Evolutionary conservation across 1,139 yeast species (phyloP).

Genomic region (Meyerozyma athensensis): DNA sequence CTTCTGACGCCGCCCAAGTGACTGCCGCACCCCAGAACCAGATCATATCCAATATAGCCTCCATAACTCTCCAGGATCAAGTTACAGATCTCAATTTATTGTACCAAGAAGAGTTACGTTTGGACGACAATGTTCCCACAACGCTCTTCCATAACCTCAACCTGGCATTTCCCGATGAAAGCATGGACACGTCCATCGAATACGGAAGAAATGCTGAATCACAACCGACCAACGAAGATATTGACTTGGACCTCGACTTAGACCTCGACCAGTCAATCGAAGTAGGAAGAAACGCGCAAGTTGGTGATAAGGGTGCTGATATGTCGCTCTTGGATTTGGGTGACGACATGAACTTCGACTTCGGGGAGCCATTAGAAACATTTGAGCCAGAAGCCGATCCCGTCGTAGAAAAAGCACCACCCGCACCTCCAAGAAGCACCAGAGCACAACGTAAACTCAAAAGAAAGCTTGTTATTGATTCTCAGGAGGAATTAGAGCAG

Average conservation of each 20-base stretch:
- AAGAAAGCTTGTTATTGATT: conserved; percentile 35
- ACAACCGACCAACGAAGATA: conserved; percentile 8
- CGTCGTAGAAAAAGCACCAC: conserved; percentile 14
- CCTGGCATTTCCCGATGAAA: conserved; percentile 3
- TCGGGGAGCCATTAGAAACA: conserved; percentile 27
- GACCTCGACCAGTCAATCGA: conserved; percentile 40
- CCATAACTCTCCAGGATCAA: conserved; percentile 66
- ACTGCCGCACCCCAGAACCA: conserved; percentile 30
- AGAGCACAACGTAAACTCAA: conserved; percentile 19
- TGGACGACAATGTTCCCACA: conserved; percentile 37
- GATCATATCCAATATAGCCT: conserved; percentile 49
- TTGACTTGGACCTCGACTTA: conserved; percentile 44
- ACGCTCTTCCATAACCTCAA: conserved; percentile 5
- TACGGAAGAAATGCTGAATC: conserved; percentile 40
- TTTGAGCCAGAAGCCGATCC: conserved; percentile 16
- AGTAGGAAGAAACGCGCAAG: conserved; percentile 40
- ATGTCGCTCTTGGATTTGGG: conserved; percentile 21
- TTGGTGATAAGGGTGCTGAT: conserved; percentile 21
- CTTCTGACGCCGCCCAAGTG: conserved; percentile 30
- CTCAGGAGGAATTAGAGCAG: conserved; percentile 25
- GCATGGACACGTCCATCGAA: conserved; percentile 42
- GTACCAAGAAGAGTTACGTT: conserved; percentile 57
- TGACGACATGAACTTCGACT: conserved; percentile 10
- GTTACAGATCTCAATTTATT: conserved; percentile 75
- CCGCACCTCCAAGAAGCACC: conserved; percentile 18